Conservation (phyloP, 129 eudicot species). For the Gnaphalium uliginosum region DNA sequence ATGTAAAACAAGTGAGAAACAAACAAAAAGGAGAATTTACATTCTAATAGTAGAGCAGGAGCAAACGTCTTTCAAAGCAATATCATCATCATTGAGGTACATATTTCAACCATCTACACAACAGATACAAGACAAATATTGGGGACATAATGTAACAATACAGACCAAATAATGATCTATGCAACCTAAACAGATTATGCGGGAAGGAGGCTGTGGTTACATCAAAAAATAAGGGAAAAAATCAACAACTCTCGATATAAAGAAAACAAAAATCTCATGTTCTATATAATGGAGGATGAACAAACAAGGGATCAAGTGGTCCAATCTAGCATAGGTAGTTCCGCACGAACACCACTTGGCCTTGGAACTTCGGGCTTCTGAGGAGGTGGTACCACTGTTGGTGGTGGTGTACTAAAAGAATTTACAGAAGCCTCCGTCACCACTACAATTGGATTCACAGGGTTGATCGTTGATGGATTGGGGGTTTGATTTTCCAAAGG, state of each 20-base stretch:
- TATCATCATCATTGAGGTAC: neutral
- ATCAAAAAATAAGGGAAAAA: neutral
- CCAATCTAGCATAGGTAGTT: constrained; percentile 55
- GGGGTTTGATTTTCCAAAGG: constrained; percentile 34
- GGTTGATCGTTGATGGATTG: constrained; percentile 11
- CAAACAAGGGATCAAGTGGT: constrained; percentile 27
- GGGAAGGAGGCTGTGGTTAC: neutral
- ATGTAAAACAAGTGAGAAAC: neutral
- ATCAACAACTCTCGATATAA: neutral
- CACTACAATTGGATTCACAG: constrained; percentile 24
- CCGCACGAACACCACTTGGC: constrained; percentile 52
- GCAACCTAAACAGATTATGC: neutral
- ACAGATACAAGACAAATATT: neutral
- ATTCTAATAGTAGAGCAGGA: neutral
- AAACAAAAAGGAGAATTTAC: neutral
- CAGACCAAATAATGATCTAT: neutral
- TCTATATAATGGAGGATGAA: neutral
- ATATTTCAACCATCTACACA: neutral
- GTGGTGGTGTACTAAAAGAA: constrained; percentile 32
- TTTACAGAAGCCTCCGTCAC: constrained; percentile 15
- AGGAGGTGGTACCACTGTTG: constrained; percentile 28
- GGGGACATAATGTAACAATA: neutral
- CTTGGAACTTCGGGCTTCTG: constrained; percentile 38
- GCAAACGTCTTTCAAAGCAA: neutral
- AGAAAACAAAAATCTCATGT: constrained; percentile 1